Percentiles rank a stretch among this genome's conserved stretches.
Conservation (phyloP, 176 grass and related monocot species). For the Puccinellia tenuiflora region DNA sequence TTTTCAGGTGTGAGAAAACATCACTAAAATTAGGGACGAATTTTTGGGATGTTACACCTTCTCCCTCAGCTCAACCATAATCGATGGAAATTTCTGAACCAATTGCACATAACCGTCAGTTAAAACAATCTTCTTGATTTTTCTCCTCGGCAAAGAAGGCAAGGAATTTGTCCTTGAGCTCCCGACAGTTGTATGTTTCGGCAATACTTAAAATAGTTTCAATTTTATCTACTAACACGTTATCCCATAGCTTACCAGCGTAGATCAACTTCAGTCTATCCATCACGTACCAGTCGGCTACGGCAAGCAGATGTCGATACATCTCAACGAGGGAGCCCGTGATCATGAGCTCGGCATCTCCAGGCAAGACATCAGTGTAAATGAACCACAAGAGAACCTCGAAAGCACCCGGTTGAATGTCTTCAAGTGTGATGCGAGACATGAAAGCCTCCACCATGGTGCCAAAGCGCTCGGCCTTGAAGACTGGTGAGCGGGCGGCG, state of each 20-base stretch:
- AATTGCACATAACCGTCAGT: neutral
- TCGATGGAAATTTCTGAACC: neutral
- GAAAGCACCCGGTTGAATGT: slow-evolving; percentile 10
- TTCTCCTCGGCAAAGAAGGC: slow-evolving; percentile 22
- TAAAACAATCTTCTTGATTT: slow-evolving; percentile 32
- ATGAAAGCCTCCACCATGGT: neutral
- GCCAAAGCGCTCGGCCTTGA: slow-evolving; percentile 27
- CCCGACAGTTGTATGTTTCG: slow-evolving; percentile 31
- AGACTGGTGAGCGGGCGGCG: slow-evolving; percentile 14
- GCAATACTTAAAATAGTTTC: slow-evolving; percentile 29
- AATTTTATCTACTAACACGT: slow-evolving; percentile 18
- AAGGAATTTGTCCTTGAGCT: slow-evolving; percentile 47
- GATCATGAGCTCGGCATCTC: neutral
- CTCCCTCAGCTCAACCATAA: neutral
- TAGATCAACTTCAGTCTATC: slow-evolving; percentile 50
- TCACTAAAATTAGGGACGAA: no score
- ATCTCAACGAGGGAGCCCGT: neutral
- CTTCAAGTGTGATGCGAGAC: slow-evolving; percentile 9
- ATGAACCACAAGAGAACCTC: slow-evolving; percentile 39
- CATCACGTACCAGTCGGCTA: slow-evolving; percentile 47
- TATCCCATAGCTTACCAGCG: slow-evolving; percentile 28
- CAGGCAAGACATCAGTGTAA: slow-evolving; percentile 31
- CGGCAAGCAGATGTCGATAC: slow-evolving; percentile 10
- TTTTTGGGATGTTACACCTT: no score
- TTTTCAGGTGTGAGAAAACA: no score